These are phyloP conservation scores for Ceratocystiopsis minuta DNA, from an alignment of 2,329 filamentous ascomycete genomes.

Conservation along the genomic window DNA sequence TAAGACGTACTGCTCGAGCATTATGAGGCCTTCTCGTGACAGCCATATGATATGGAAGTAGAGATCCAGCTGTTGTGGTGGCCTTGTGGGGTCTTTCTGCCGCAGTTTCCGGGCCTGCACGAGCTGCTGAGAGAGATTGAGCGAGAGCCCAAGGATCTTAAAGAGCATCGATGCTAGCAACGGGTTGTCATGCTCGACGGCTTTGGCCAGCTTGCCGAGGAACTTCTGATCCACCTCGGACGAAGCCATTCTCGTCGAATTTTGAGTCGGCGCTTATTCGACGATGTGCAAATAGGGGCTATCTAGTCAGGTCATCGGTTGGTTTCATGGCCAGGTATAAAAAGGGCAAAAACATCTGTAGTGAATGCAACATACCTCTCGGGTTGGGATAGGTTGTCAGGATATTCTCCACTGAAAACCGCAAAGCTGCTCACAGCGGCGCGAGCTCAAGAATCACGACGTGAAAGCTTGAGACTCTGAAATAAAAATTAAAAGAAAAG, in stretches of 20 bases:
- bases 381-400: too few species aligned
- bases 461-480: too few species aligned
- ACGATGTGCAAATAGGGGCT: too few species aligned
- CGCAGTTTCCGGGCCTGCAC: slow-evolving; percentile 69
- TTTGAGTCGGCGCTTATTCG: too few species aligned
- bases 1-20: slow-evolving; percentile 74
- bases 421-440: too few species aligned
- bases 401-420: too few species aligned
- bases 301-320: too few species aligned
- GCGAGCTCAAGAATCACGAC: too few species aligned
- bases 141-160: slow-evolving; percentile 78
- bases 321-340: too few species aligned
- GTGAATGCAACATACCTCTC: too few species aligned
- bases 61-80: slow-evolving; percentile 63
- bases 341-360: too few species aligned
- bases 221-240: slow-evolving; percentile 97
- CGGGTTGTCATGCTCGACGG: slow-evolving; percentile 59
- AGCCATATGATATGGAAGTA: slow-evolving; percentile 90
- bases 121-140: slow-evolving; percentile 71
- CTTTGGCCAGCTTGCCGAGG: slow-evolving; percentile 70
- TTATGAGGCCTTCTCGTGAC: slow-evolving; percentile 71
- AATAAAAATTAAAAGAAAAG: too few species aligned
- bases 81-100: slow-evolving; percentile 58
- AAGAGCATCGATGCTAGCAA: slow-evolving; percentile 69
- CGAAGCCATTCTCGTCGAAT: slow-evolving; percentile 56